Evolutionary conservation across 1,139 yeast species (phyloP).

Genomic region (Yamadazyma aaseri): DNA sequence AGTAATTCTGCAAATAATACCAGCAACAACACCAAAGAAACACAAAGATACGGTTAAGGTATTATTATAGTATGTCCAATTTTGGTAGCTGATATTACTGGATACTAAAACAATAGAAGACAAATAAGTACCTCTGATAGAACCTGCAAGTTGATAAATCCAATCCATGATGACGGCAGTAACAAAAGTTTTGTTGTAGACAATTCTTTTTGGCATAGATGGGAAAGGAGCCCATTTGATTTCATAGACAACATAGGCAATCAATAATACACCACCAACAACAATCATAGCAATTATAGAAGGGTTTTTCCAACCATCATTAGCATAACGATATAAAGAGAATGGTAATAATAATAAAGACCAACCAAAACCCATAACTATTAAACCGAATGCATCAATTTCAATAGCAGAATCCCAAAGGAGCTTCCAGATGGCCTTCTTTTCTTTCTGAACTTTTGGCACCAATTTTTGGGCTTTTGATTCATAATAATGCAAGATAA

Average conservation of each 20-base stretch:
- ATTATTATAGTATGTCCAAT: slow-evolving; percentile 35
- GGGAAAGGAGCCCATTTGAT: slow-evolving; percentile 28
- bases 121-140: slow-evolving; percentile 16
- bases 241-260: slow-evolving; percentile 25
- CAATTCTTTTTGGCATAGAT: slow-evolving; percentile 30
- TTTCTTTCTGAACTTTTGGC: slow-evolving; percentile 4
- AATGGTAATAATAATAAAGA: slow-evolving; percentile 33
- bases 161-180: slow-evolving; percentile 20
- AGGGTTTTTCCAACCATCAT: slow-evolving; percentile 30
- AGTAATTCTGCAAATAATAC: slow-evolving; percentile 23
- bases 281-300: slow-evolving; percentile 37
- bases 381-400: slow-evolving; percentile 32
- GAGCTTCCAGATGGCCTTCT: slow-evolving; percentile 3
- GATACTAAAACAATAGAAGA: slow-evolving; percentile 18
- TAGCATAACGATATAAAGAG: slow-evolving; percentile 26
- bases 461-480: slow-evolving; percentile 15
- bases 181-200: slow-evolving; percentile 30
- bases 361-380: slow-evolving; percentile 35
- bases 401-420: slow-evolving; percentile 14
- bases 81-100: slow-evolving; percentile 21
- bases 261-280: slow-evolving; percentile 29
- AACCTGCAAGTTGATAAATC: slow-evolving; percentile 19
- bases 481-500: slow-evolving; percentile 25
- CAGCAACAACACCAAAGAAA: slow-evolving; percentile 32
- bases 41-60: slow-evolving; percentile 32